Conservation (phyloP, 495 filamentous ascomycete genomes). For the Penicillium turbatum region DNA sequence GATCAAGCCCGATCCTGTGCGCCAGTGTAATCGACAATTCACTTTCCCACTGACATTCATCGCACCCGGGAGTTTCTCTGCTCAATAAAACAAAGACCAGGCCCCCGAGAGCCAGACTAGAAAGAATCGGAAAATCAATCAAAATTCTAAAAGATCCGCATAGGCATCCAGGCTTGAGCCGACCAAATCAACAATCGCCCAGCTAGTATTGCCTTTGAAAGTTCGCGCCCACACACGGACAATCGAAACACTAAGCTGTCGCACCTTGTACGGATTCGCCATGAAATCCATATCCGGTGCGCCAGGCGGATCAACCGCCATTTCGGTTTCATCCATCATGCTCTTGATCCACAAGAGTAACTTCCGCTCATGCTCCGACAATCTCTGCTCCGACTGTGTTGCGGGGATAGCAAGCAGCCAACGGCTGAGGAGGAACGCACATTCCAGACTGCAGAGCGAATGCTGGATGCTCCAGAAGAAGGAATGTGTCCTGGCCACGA, state of each 20-base stretch:
- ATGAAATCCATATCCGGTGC: constrained; percentile 44
- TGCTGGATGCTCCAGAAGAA: constrained; percentile 56
- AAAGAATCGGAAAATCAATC: too few species aligned
- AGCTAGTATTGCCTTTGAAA: constrained; percentile 53
- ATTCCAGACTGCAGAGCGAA: constrained; percentile 52
- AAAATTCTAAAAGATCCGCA: constrained; percentile 38
- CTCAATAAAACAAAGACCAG: not conserved
- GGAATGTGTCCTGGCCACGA: constrained; percentile 49
- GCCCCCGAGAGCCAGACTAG: not conserved
- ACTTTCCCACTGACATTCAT: not conserved
- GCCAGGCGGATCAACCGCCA: constrained; percentile 52
- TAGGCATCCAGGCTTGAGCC: constrained; percentile 45
- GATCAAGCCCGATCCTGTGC: not conserved
- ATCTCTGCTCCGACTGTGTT: constrained; percentile 41
- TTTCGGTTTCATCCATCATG: constrained; percentile 74
- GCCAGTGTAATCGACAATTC: not conserved
- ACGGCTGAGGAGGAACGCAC: constrained; percentile 49
- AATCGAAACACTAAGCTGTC: constrained; percentile 47
- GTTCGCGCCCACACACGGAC: constrained; percentile 52
- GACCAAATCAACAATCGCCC: constrained; percentile 50
- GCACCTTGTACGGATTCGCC: constrained; percentile 43
- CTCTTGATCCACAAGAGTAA: constrained; percentile 63
- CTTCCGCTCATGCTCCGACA: constrained; percentile 56
- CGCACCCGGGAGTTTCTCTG: not conserved
- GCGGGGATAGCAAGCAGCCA: constrained; percentile 50